Evolutionary conservation across 305 asterid species (phyloP), one percentile per base, ranked within the genome.

Genomic region (Galium porrigens): DNA sequence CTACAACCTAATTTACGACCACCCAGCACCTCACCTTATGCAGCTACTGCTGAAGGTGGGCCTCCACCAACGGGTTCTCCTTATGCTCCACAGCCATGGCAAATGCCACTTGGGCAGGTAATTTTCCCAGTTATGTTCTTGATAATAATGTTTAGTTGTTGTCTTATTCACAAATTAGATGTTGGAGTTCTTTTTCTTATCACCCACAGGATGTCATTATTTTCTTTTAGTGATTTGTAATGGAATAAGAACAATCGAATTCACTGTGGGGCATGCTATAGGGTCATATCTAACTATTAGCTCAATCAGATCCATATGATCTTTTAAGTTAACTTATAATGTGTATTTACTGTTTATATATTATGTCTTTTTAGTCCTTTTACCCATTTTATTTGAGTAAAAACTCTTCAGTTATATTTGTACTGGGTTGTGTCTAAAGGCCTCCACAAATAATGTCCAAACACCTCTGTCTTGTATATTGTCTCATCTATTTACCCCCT

Each of bases 61-160:
- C 82, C 74, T 46, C 95, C 78, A 44, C 63, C 90, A 72, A 17
- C 85, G 30, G 78, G 76, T 65, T 77, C 95, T 66, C 94, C 96
- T 60, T 88, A 76, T 66, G 88, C 86, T 63, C 73, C 85, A 77
- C 95, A 81, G 76, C 69, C 87, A 6, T 86, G 94, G 96, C 89
- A 88, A 61, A 76, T 82, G 58, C 96, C 81, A 70, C 80, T 84
- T 46, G 88, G 80, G 53, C 97, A 87, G 96, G 99, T 94, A 52
- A 70, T 33, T 6, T 61, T 74, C 37, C 41, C 20, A 41, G 36
- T 37, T 6, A 42, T 27, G 32, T 51, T 58, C 0, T 37, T 66
- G 2, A 59, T 14, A 41, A 32, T 15, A 41, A 32, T 15, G 10
- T 17, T 18, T n/a, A 7, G 0, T 39, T 30, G 18, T 15, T 57